phyloP scores from a whole-genome alignment of 352 stramenopile genomes.

The Phytophthora agathidicida region DNA sequence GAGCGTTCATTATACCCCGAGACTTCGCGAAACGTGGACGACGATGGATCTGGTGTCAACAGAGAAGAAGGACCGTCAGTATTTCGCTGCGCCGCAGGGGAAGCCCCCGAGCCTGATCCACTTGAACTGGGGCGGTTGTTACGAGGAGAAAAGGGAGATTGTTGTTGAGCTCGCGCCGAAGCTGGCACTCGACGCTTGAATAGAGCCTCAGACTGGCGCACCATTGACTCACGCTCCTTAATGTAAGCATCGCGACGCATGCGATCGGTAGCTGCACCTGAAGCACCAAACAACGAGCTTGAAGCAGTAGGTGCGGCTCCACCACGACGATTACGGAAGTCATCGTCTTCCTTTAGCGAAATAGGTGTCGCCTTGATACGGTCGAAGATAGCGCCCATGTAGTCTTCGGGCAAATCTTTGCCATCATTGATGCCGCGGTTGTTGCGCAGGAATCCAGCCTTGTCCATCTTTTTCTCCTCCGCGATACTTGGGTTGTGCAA shows the following conservation, averaged over 20 bases:
- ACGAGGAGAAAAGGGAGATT: constrained; percentile 26
- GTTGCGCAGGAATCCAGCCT: constrained; percentile 96
- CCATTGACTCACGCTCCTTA: constrained; percentile 85
- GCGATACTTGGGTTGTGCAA: constrained; percentile 99
- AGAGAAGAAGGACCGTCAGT: constrained; percentile 18
- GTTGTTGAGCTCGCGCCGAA: constrained; percentile 25
- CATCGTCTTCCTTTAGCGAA: constrained; percentile 97
- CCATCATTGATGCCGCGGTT: constrained; percentile 98
- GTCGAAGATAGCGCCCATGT: constrained; percentile 95
- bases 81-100: constrained; percentile 17
- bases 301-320: constrained; percentile 36
- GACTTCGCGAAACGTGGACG: constrained; percentile 65
- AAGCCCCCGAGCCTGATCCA: not conserved
- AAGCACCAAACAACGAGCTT: constrained; percentile 69
- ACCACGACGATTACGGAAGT: constrained; percentile 51
- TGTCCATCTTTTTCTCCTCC: constrained; percentile 98
- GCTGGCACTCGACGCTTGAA: constrained; percentile 71
- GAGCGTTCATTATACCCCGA: constrained; percentile 72
- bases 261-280: constrained; percentile 58
- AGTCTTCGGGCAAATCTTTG: constrained; percentile 94
- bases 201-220: constrained; percentile 75
- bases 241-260: constrained; percentile 84
- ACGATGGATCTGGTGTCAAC: constrained; percentile 30
- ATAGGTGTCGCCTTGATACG: constrained; percentile 96
- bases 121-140: constrained; percentile 7